phyloP scores from a whole-genome alignment of 1,284 basidiomycete genomes.

The Ustilago loliicola region DNA sequence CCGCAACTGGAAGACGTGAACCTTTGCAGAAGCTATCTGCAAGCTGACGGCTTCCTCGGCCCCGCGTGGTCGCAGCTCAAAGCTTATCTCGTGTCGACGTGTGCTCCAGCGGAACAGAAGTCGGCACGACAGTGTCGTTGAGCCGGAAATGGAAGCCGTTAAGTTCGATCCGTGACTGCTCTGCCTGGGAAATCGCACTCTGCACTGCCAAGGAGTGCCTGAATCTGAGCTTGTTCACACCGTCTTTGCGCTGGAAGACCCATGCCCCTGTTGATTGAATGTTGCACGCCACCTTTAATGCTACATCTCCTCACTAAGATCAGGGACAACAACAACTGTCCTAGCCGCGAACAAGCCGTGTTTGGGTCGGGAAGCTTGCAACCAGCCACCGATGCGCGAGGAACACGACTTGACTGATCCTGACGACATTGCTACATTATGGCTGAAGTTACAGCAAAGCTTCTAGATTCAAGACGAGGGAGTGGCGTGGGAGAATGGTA shows the following conservation, averaged over 20 bases:
- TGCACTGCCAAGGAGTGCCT: no score
- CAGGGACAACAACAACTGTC: background rate
- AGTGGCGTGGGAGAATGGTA: slow-evolving; percentile 2
- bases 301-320: no score
- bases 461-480: background rate
- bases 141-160: no score
- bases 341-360: background rate
- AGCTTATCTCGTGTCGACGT: background rate
- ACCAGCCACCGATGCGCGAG: slow-evolving; percentile 1
- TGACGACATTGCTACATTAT: background rate
- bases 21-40: background rate
- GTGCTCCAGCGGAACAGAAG: no score
- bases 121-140: no score
- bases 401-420: background rate
- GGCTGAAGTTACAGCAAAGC: background rate
- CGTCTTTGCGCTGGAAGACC: no score
- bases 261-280: no score
- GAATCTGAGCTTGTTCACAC: no score
- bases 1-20: background rate
- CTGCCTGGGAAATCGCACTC: no score
- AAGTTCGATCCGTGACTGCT: no score
- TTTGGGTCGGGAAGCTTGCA: slow-evolving; percentile 1
- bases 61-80: no score
- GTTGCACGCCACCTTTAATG: no score
- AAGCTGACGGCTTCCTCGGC: background rate